A percentile compares a stretch with the other conserved stretches of the same genome.
Conservation (phyloP, 192 early-diverging fungal genomes). For the Gaertneriomyces sp. region DNA sequence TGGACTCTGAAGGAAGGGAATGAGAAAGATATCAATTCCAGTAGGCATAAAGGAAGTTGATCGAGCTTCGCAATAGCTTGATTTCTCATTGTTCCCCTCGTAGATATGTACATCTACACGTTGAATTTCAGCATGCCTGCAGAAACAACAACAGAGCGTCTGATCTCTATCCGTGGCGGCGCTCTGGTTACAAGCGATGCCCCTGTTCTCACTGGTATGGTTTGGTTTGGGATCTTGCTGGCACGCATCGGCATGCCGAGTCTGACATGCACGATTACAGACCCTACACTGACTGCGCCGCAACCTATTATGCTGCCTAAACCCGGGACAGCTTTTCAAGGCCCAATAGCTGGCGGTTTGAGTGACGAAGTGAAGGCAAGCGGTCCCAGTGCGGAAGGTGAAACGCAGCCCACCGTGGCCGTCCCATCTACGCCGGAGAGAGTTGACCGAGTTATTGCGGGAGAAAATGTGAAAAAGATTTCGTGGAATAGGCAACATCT, state of each 20-base stretch:
- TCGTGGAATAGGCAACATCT: conserved; percentile 34
- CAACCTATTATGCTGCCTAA: conserved; percentile 28
- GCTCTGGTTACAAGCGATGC: conserved; percentile 36
- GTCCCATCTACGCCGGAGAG: conserved; percentile 9
- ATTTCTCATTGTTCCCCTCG: conserved; percentile 18
- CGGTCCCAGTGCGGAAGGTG: background rate
- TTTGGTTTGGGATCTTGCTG: background rate
- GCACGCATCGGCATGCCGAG: background rate
- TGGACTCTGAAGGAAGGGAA: conserved; percentile 59
- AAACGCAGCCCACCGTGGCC: background rate
- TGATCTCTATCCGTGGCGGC: conserved; percentile 40
- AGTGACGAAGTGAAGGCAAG: background rate
- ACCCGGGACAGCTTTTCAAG: conserved; percentile 10
- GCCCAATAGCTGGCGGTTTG: background rate
- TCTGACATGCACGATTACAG: conserved; percentile 1
- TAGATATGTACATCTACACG: conserved; percentile 53
- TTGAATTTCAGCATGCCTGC: conserved; percentile 47
- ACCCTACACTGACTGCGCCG: conserved; percentile 18
- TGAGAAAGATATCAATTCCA: conserved; percentile 62
- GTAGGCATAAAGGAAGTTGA: conserved; percentile 24
- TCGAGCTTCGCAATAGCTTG: background rate
- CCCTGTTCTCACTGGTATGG: conserved; percentile 13
- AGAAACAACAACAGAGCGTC: conserved; percentile 36
- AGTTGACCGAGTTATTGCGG: conserved; percentile 17
- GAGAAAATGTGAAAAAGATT: conserved; percentile 44